Evolutionary conservation across 441 rosid genomes (phyloP), one percentile per base, ranked within the genome.

Genomic region (Gossypium davidsonii): DNA sequence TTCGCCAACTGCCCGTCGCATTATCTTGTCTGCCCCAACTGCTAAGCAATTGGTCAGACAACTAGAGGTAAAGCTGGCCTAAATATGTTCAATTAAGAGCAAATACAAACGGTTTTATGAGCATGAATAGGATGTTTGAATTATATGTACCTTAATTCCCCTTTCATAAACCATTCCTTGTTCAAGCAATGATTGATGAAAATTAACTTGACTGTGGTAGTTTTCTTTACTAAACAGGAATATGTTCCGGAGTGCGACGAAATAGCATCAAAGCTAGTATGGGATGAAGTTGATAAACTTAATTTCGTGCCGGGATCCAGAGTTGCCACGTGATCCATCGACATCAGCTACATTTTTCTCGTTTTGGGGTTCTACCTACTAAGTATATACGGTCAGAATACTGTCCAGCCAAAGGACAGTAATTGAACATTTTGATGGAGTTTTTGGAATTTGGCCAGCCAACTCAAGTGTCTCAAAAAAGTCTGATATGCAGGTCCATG

Each of bases 1-100:
- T 58, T 89, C 97, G 0, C 89, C 94, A 0, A 82, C 76, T 21
- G 92, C 98, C 23, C 99, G 97, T 61, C 85, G 91, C 73, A 94
- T 94, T 74, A 89, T 94, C 68, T 79, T 94, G 67, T 94, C 98
- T 26, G 97, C 97, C 10, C 96, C 94, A 2, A 89, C 87, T 14
- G 96, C 97, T 21, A 83, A 86, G 82, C 83, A 87, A n/a, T 72
- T 89, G 77, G 86, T 89, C 75, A 80, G 86, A 82, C 87, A 79
- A 71, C 88, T 89, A 15, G 94, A 89, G 90, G 93, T 89, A 81
- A 52, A 52, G 57, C 57, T 15, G 58, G 60, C n/a, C 37, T 31
- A 31, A 31, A 31, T 31, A 31, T 31, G 37, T 31, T 31, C 37
- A 31, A 31, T 31, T 5, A 31, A 31, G 37, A 31, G 37, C 37